Base-by-base conservation (phyloP, 1,139 yeast species). In the Hansenula lynferdii region DNA sequence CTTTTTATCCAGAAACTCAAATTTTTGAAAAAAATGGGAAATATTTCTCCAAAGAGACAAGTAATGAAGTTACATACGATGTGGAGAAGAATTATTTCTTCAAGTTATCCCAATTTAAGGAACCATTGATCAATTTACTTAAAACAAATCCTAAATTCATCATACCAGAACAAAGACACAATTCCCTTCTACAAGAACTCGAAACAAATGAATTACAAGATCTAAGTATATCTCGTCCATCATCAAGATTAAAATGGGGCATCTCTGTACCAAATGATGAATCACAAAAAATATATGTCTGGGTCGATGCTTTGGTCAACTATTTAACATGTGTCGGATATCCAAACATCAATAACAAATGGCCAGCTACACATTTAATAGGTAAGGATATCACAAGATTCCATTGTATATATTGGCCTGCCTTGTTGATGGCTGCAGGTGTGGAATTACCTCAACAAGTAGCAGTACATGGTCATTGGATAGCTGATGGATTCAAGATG, bases 371-470 rank as follows among this genome's bases (percentile, higher is more conserved):
- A 0, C 97, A 92, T 58, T 67, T 92, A 1, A 75, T 92, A 27
- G 99, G 99, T 1, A 92, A 92, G 53, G 99, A 92, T 58, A 92
- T 92, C 37, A 70, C 79, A 36, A 77, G 81, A 43, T 92, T 92
- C 61, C 98, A 94, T 56, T 80, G 94, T 51, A 75, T 90, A 15
- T 89, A 87, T 56, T 92, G 98, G 98, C 98, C 98, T 0, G 82
- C 90, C 1, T 83, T 92, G 45, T 65, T 92, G 41, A 65, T 90
- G 70, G 97, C 97, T 0, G 94, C 95, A 0, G 81, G 72, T 0
- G 56, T 85, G 1, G 75, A 75, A 4, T 56, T 82, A 9, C 97
- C 97, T 0, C 63, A 70, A 30, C 83, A 80, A 46, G 75, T 92
- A 5, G 72, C 89, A 11, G 96, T 92, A 1, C 99, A 92, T 62